phyloP scores from a whole-genome alignment of 495 filamentous ascomycete genomes.

The Penicillium desertorum region DNA sequence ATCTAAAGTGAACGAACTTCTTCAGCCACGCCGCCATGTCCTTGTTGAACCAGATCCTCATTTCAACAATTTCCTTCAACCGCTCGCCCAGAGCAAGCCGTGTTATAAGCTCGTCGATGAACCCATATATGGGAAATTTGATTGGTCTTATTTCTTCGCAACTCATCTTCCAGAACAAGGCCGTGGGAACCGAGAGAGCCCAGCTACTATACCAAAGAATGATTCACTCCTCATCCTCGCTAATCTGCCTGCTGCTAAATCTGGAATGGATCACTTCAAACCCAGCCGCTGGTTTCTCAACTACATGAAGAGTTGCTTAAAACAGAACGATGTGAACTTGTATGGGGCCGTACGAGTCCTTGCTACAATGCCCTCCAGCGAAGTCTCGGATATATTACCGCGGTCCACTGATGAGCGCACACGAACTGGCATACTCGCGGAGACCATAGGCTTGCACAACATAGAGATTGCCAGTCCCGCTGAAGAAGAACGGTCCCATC shows the following conservation, averaged over 20 bases:
- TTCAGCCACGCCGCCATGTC: constrained; percentile 77
- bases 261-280: constrained; percentile 42
- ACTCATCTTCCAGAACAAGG: constrained; percentile 41
- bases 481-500: constrained; percentile 15
- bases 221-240: constrained; percentile 66
- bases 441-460: constrained; percentile 51
- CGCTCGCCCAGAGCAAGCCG: constrained; percentile 58
- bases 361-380: constrained; percentile 54
- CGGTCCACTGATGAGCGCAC: constrained; percentile 49
- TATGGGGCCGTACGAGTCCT: constrained; percentile 69
- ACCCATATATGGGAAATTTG: constrained; percentile 47
- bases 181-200: constrained; percentile 18
- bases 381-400: constrained; percentile 53
- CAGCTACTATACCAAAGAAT: constrained; percentile 47
- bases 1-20: constrained; percentile 64
- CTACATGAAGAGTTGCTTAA: constrained; percentile 34
- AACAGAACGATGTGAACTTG: constrained; percentile 28
- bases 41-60: constrained; percentile 65
- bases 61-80: constrained; percentile 56
- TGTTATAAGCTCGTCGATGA: constrained; percentile 52
- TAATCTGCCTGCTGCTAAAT: constrained; percentile 43
- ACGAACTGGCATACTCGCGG: constrained; percentile 54
- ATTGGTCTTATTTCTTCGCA: constrained; percentile 47
- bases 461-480: constrained; percentile 46
- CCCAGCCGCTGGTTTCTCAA: constrained; percentile 36